Percentiles rank a stretch among this genome's conserved stretches.
Conservation (phyloP, 2,329 filamentous ascomycete species). For the Fusarium equiseti region DNA sequence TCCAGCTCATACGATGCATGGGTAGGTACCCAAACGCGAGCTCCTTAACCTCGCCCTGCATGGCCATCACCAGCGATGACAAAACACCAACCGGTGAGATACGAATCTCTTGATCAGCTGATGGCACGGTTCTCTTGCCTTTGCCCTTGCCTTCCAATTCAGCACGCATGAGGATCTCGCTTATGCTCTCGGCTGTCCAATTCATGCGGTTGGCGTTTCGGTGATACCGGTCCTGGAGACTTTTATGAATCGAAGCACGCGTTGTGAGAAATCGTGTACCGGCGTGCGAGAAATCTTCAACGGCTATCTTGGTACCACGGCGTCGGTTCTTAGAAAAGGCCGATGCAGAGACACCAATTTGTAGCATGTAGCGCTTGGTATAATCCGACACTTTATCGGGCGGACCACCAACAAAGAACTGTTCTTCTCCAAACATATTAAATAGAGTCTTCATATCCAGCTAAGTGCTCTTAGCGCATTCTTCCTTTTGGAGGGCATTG, state of each 20-base stretch:
- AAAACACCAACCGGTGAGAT: neutral
- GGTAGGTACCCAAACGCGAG: neutral
- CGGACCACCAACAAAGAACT: neutral
- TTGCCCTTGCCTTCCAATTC: neutral
- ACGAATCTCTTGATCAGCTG: neutral
- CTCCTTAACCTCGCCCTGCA: neutral
- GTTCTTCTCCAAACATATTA: neutral
- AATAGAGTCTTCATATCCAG: neutral
- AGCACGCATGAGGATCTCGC: neutral
- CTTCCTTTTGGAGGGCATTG: neutral
- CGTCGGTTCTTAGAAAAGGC: neutral
- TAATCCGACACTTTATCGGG: neutral
- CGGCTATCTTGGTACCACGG: neutral
- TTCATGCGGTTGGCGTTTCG: neutral
- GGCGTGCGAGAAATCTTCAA: neutral
- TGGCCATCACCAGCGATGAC: neutral
- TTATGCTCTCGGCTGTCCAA: neutral
- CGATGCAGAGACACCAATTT: neutral
- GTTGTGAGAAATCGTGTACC: conserved; percentile 1
- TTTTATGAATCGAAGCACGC: neutral
- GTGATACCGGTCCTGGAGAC: neutral
- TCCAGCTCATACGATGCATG: neutral
- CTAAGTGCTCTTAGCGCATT: neutral
- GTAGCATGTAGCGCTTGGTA: neutral
- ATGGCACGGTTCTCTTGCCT: neutral